Conservation (phyloP, 306 rosid species). For the Abrus precatorius region DNA sequence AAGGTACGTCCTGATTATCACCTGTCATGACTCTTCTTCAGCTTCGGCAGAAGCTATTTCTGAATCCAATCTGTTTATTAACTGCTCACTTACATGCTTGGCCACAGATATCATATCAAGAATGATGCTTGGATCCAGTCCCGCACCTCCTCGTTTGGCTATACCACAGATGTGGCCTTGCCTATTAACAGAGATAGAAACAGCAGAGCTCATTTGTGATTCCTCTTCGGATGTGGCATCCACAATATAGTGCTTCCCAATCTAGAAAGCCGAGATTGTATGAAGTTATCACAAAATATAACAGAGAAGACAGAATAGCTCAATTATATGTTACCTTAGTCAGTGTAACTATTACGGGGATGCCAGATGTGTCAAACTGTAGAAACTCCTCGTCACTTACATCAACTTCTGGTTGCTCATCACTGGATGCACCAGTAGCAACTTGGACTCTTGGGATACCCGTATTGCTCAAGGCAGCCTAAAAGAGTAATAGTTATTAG, state of each 20-base stretch:
- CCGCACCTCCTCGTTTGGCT: slow-evolving; percentile 85
- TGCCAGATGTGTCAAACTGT: slow-evolving; percentile 84
- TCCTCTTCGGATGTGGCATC: slow-evolving; percentile 93
- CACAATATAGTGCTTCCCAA: slow-evolving; percentile 84
- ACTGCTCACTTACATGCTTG: slow-evolving; percentile 75
- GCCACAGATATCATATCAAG: slow-evolving; percentile 92
- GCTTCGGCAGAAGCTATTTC: slow-evolving; percentile 92
- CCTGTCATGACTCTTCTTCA: slow-evolving; percentile 64
- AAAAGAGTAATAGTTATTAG: slow-evolving; percentile 50
- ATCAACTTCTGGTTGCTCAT: slow-evolving; percentile 81
- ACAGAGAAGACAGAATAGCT: slow-evolving; percentile 10
- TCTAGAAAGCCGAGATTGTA: slow-evolving; percentile 51
- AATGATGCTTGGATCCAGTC: slow-evolving; percentile 82
- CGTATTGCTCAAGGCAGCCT: slow-evolving; percentile 90
- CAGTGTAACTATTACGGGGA: slow-evolving; percentile 85
- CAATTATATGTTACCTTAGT: slow-evolving; percentile 67
- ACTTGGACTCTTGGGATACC: slow-evolving; percentile 89
- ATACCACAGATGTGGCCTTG: slow-evolving; percentile 78
- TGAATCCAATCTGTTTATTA: slow-evolving; percentile 74
- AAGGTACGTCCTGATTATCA: slow-evolving; percentile 22
- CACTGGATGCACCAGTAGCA: slow-evolving; percentile 62
- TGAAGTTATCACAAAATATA: slow-evolving; percentile 21
- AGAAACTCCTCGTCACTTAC: slow-evolving; percentile 88
- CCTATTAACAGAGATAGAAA: slow-evolving; percentile 77
- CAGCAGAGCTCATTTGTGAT: slow-evolving; percentile 87